Evolutionary conservation across 2,329 filamentous ascomycete species (phyloP), one percentile per base, ranked within the genome.

Genomic region (Zarea fungicola): DNA sequence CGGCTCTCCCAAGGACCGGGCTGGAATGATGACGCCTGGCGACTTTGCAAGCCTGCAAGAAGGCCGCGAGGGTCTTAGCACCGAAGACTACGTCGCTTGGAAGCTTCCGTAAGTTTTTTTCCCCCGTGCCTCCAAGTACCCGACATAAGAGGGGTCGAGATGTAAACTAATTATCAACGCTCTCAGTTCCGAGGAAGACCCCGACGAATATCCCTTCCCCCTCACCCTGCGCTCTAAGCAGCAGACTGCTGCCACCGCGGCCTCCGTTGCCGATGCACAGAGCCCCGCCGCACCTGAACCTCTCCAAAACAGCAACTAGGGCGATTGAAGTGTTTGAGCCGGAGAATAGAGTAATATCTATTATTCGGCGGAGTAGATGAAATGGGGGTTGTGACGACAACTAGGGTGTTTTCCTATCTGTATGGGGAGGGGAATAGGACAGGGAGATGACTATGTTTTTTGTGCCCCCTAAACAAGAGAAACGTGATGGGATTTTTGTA

Each of bases 1-100:
- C 2, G 93, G 93, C 8, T 96, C 90, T 16, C 93, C 93, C 9
- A 80, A 91, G 53, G 91, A 96, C 64, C 81, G 90, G 28, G 85
- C 85, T 36, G 93, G 93, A 47, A 96, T 96, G 90, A 97, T 99
- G 93, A 99, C 93, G 1, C 93, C 93, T 7, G 93, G 93, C 40
- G 93, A 99, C 68, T 97, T 97, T 76, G 93, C 90, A 23, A 96
- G 89, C 58, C 74, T 99, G 49, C 93, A 97, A 69, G 93, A 99
- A 69, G 89, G 90, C 37, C 85, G 86, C 36, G 93, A 99, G 67
- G 91, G 92, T 1, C 72, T 99, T 58, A 93, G 79, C 71, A 97
- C 93, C 0, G 93, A 99, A 70, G 93, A 99, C 64, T 97, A 99
- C 67, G 89, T 97, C 62, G 87, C 92, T 26, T 99, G 93, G 93